phyloP scores from a whole-genome alignment of 1,284 basidiomycete genomes.

The Marasmius sp. region DNA sequence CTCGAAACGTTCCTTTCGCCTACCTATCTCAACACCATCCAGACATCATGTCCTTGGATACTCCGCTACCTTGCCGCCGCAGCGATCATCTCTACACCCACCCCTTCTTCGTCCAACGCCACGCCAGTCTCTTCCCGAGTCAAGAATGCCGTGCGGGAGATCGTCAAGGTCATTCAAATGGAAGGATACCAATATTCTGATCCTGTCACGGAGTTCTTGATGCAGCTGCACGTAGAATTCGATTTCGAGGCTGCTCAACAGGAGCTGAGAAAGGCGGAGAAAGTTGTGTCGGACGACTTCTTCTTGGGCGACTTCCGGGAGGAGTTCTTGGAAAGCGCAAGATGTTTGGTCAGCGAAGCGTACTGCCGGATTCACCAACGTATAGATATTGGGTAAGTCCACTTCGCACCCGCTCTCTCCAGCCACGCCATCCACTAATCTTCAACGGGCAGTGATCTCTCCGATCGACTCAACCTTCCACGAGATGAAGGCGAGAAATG shows the following conservation, averaged over 20 bases:
- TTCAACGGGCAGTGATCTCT: conserved; percentile 69
- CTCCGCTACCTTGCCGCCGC: conserved; percentile 94
- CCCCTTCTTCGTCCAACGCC: conserved; percentile 33
- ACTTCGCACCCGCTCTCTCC: neutral
- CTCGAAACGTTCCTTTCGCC: conserved; percentile 96
- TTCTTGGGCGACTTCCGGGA: conserved; percentile 90
- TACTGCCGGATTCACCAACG: conserved; percentile 97
- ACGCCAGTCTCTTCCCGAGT: conserved; percentile 64
- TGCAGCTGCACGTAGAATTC: conserved; percentile 91
- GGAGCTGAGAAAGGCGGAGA: conserved; percentile 68
- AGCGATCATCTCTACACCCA: conserved; percentile 79
- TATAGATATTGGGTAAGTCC: conserved; percentile 87
- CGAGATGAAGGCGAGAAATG: conserved; percentile 97
- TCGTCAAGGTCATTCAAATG: conserved; percentile 88
- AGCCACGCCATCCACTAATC: neutral
- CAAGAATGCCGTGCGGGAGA: conserved; percentile 82
- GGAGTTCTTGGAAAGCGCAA: conserved; percentile 94
- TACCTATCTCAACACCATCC: conserved; percentile 97
- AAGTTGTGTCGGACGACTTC: conserved; percentile 89
- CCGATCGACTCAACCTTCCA: conserved; percentile 88
- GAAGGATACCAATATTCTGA: conserved; percentile 96
- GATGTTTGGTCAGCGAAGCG: conserved; percentile 94
- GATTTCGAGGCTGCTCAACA: conserved; percentile 84
- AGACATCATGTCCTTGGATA: conserved; percentile 94
- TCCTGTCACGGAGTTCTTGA: conserved; percentile 91